Evolutionary conservation across 2,329 filamentous ascomycete genomes (phyloP).

Genomic region (Penicillium sp.): DNA sequence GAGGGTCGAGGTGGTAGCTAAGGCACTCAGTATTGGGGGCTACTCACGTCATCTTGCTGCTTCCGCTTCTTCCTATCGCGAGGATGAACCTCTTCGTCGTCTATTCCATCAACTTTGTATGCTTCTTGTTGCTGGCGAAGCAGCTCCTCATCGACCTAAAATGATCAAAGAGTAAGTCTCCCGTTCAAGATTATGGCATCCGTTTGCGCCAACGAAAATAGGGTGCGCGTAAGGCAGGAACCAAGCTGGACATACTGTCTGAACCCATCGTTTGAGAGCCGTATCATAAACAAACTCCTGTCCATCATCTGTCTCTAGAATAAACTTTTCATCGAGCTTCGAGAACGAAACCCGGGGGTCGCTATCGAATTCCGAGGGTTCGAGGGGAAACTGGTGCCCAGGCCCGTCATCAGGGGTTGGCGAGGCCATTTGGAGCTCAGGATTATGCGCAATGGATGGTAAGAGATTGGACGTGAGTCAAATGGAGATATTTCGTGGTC

Average conservation of each 20-base stretch:
- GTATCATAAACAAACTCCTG: constrained; percentile 81
- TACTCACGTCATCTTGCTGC: constrained; percentile 53
- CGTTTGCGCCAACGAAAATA: not conserved
- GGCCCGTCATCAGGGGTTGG: constrained; percentile 17
- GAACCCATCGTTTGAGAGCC: constrained; percentile 71
- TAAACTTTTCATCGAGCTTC: constrained; percentile 76
- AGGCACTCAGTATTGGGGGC: too few species aligned
- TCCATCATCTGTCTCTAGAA: constrained; percentile 81
- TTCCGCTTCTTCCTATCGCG: constrained; percentile 55
- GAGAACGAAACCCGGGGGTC: constrained; percentile 86
- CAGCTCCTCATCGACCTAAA: constrained; percentile 59
- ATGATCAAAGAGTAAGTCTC: constrained; percentile 7
- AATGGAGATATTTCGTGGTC: not conserved
- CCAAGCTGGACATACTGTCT: constrained; percentile 49
- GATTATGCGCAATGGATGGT: not conserved
- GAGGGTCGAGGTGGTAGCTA: not conserved
- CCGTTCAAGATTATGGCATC: not conserved
- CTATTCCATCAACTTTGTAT: constrained; percentile 60
- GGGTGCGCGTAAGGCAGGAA: not conserved
- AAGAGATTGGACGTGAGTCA: not conserved
- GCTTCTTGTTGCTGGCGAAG: constrained; percentile 62
- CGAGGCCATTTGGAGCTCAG: constrained; percentile 22
- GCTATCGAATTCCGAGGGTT: constrained; percentile 67
- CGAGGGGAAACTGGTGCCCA: constrained; percentile 47
- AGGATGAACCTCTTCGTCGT: constrained; percentile 54